Evolutionary conservation across 306 rosid genomes (phyloP).

Genomic region (Psophocarpus tetragonolobus): DNA sequence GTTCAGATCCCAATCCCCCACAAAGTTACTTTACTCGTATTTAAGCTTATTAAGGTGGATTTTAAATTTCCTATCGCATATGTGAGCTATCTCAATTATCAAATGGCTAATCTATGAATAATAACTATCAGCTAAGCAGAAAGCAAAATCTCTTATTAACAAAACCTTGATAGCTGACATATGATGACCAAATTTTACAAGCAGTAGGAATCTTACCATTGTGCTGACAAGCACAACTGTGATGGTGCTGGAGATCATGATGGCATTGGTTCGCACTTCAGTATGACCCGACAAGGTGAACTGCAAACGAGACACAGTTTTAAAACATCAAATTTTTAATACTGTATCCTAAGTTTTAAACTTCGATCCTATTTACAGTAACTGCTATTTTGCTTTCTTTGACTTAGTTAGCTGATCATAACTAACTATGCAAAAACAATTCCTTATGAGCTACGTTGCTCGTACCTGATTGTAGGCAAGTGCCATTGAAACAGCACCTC

Average conservation of each 20-base stretch:
- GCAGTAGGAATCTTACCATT: slow-evolving; percentile 56
- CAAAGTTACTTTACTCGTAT: not conserved
- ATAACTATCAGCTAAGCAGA: not conserved
- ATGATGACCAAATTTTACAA: not conserved
- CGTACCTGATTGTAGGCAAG: slow-evolving; percentile 95
- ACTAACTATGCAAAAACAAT: not conserved
- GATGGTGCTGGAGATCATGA: slow-evolving; percentile 95
- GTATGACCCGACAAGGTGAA: slow-evolving; percentile 88
- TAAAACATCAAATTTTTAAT: slow-evolving; percentile 8
- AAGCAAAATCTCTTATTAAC: not conserved
- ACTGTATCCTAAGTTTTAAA: not conserved
- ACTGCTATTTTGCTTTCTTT: not conserved
- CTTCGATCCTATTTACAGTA: not conserved
- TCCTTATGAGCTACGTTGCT: slow-evolving; percentile 6
- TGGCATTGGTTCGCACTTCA: slow-evolving; percentile 67
- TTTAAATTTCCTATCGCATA: not conserved
- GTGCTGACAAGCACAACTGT: slow-evolving; percentile 95
- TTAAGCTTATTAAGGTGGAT: not conserved
- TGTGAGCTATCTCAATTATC: not conserved
- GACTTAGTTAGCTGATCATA: not conserved
- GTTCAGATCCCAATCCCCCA: not conserved
- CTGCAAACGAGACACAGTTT: slow-evolving; percentile 50
- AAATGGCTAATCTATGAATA: not conserved
- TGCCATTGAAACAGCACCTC: slow-evolving; percentile 99
- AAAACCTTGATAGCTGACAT: not conserved